These are phyloP conservation scores for Xylaria sp. DNA, from an alignment of 2,329 filamentous ascomycete genomes.

Conservation along the genomic window DNA sequence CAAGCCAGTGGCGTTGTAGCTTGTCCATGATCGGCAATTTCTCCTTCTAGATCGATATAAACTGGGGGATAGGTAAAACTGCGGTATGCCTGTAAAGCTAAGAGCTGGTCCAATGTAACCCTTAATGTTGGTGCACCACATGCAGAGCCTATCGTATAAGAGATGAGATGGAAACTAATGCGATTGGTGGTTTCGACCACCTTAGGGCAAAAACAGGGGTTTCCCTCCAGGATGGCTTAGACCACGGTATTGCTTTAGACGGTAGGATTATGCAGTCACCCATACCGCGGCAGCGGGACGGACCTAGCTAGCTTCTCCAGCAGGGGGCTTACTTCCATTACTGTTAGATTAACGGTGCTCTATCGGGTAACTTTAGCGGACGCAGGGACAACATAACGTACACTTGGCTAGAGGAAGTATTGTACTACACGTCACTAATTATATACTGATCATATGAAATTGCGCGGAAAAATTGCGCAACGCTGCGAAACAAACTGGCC, in stretches of 20 bases:
- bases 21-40: slow-evolving; percentile 10
- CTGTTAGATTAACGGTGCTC: neutral
- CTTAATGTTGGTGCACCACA: neutral
- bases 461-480: neutral
- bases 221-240: neutral
- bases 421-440: neutral
- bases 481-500: too few species aligned
- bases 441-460: neutral
- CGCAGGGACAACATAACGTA: neutral
- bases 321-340: neutral
- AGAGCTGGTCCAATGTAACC: neutral
- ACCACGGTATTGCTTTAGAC: neutral
- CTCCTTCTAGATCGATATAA: neutral
- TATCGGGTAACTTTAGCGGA: neutral
- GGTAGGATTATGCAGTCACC: neutral
- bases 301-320: neutral
- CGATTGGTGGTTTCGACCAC: slow-evolving; percentile 24
- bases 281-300: neutral
- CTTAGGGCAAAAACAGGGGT: neutral
- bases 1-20: slow-evolving; percentile 16
- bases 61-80: neutral
- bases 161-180: slow-evolving; percentile 10
- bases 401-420: neutral
- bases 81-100: neutral
- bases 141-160: slow-evolving; percentile 8